Evolutionary conservation across 495 filamentous ascomycete species (phyloP), one percentile per base, ranked within the genome.

Genomic region (Penicillium taxi): DNA sequence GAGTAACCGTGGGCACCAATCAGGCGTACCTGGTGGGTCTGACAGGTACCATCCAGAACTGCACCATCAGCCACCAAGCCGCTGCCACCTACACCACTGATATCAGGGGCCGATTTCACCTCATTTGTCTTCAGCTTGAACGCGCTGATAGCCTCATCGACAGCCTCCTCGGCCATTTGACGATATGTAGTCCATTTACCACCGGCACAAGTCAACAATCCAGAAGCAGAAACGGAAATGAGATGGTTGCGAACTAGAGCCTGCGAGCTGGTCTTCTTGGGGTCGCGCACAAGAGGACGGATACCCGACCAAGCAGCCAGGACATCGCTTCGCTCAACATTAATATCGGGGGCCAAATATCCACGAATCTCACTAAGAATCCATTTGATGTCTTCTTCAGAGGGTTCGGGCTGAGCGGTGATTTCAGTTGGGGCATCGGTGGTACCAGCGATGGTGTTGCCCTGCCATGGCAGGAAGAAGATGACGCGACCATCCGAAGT

Each of bases 101-200:
- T 77, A 41, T 78, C 74, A 1, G 86, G 86, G 6, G 77, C 73
- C 37, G 79, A 58, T 9, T 51, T 36, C 26, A 84, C 47, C 18
- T 79, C 70, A 19, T 63, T 64, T 4, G 84, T 63, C 33, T 73
- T 66, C n/a, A 96, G 78, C 24, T 70, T 63, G 61, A 95, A 98
- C 15, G 71, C 63, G 22, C 73, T 69, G 55, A 98, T 73, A 12
- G 90, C 90, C 44, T 88, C 83, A 50, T 98, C 90, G 20, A 98
- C 91, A 35, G 84, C 81, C 58, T 98, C 90, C 64, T 98, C 90
- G 23, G 91, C 87, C 91, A 98, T 98, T 56, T 98, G 88, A 21
- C 91, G 82, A 64, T 98, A 98, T 4, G 91, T 98, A 3, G 91
- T 98, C 91, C 91, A 98, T 65, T 96, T 96, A 14, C 91, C 91